Evolutionary conservation across 148 eudicot species (phyloP).

Genomic region (Linanthus parryae): DNA sequence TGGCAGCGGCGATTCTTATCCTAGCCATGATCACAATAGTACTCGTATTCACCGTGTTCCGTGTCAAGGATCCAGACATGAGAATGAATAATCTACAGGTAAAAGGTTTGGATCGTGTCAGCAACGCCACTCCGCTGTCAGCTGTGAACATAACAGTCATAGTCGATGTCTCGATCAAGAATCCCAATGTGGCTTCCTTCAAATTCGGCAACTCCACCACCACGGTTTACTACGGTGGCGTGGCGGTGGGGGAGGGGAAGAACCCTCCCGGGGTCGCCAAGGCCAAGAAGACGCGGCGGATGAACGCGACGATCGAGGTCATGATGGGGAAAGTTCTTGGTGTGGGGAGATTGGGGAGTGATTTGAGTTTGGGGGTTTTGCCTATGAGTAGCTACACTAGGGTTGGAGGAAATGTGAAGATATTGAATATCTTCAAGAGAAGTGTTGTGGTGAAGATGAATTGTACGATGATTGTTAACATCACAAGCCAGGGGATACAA

Average conservation of each 20-base stretch:
- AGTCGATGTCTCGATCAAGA: not conserved
- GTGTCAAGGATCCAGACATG: conserved; percentile 21
- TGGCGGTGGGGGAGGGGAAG: not conserved
- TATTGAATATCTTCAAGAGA: not conserved
- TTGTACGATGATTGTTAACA: not conserved
- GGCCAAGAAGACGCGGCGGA: not conserved
- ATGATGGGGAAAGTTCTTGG: not conserved
- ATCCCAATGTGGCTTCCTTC: not conserved
- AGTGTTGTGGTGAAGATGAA: not conserved
- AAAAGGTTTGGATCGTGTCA: conserved; percentile 13
- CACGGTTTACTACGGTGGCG: not conserved
- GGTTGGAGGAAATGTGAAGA: not conserved
- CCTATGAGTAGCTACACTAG: not conserved
- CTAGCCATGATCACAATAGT: conserved; percentile 7
- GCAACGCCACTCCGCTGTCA: conserved; percentile 15
- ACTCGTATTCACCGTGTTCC: conserved; percentile 33
- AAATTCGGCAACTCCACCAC: not conserved
- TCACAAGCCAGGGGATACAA: not conserved
- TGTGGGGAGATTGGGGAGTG: not conserved
- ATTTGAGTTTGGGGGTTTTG: not conserved
- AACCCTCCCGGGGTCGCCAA: not conserved
- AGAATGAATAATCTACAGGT: conserved; percentile 17
- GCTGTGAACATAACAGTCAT: not conserved
- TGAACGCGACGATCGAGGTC: not conserved
- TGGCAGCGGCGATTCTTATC: conserved; percentile 18